These are phyloP conservation scores for Penicillium malachiteum DNA, from an alignment of 495 filamentous ascomycete genomes.

Conservation along the genomic window DNA sequence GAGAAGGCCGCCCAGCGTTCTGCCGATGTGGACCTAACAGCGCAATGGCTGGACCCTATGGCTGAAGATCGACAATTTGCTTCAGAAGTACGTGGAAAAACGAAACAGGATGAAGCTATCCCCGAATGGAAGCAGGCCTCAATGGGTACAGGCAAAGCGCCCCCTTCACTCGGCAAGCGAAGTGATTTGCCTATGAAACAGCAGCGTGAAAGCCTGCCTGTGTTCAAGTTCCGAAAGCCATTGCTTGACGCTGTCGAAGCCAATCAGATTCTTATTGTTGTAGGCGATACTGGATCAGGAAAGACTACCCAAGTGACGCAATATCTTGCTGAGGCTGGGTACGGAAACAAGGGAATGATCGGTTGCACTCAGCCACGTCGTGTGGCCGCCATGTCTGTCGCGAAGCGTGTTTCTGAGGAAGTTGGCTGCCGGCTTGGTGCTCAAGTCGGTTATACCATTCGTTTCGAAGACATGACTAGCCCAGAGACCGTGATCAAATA, in stretches of 20 bases:
- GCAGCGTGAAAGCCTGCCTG: slow-evolving; percentile 86
- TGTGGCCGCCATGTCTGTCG: slow-evolving; percentile 96
- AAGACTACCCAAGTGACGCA: slow-evolving; percentile 98
- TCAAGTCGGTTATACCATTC: slow-evolving; percentile 96
- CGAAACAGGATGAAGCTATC: slow-evolving; percentile 61
- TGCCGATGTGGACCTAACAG: slow-evolving; percentile 77
- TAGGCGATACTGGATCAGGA: slow-evolving; percentile 95
- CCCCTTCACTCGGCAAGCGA: slow-evolving; percentile 78
- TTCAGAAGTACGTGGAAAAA: slow-evolving; percentile 66
- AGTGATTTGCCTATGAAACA: slow-evolving; percentile 94
- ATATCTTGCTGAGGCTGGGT: slow-evolving; percentile 90
- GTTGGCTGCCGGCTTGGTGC: slow-evolving; percentile 87
- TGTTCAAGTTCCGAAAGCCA: slow-evolving; percentile 85
- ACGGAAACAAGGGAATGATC: slow-evolving; percentile 85
- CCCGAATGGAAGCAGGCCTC: slow-evolving; percentile 93
- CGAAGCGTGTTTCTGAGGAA: slow-evolving; percentile 94
- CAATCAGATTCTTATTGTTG: slow-evolving; percentile 92
- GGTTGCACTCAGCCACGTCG: slow-evolving; percentile 96
- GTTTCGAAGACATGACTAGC: slow-evolving; percentile 93
- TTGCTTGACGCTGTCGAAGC: slow-evolving; percentile 83
- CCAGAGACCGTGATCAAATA: slow-evolving; percentile 95
- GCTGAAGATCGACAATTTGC: slow-evolving; percentile 84
- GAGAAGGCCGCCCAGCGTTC: slow-evolving; percentile 78
- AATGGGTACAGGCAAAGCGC: slow-evolving; percentile 63
- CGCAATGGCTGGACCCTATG: slow-evolving; percentile 98